These are phyloP conservation scores for Biscogniauxia mediterranea DNA, from an alignment of 2,329 filamentous ascomycete genomes.

Conservation along the genomic window DNA sequence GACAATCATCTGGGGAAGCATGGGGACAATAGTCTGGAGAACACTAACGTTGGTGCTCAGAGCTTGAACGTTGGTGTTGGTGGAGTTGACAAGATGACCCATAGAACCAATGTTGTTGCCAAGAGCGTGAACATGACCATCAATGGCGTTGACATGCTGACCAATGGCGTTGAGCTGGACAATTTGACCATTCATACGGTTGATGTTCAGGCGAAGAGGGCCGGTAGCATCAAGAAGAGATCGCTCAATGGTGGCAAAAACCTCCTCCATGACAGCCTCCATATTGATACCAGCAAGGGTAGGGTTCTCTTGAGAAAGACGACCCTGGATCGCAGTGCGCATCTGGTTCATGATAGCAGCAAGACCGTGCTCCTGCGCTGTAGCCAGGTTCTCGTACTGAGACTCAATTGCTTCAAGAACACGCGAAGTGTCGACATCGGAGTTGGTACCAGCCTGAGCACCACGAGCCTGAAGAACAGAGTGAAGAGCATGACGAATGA, in stretches of 20 bases:
- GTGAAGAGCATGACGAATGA: slow-evolving; percentile 29
- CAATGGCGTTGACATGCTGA: slow-evolving; percentile 26
- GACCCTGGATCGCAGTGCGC: slow-evolving; percentile 30
- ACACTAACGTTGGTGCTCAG: slow-evolving; percentile 15
- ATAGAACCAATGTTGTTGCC: slow-evolving; percentile 28
- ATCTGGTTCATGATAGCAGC: slow-evolving; percentile 3
- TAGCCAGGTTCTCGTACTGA: slow-evolving; percentile 12
- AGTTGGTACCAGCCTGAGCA: slow-evolving; percentile 37
- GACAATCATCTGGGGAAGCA: slow-evolving; percentile 26
- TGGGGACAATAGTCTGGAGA: slow-evolving; percentile 27
- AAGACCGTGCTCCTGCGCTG: neutral
- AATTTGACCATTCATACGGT: neutral
- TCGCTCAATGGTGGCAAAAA: slow-evolving; percentile 25
- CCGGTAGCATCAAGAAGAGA: slow-evolving; percentile 17
- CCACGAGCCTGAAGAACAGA: slow-evolving; percentile 40
- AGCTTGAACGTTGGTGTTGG: slow-evolving; percentile 24
- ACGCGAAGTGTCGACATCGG: slow-evolving; percentile 18
- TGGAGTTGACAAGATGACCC: slow-evolving; percentile 24
- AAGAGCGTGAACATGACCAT: slow-evolving; percentile 25
- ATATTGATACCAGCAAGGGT: slow-evolving; percentile 18
- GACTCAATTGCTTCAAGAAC: no score
- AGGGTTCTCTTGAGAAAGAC: slow-evolving; percentile 36
- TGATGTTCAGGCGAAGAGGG: slow-evolving; percentile 14
- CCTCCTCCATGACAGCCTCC: slow-evolving; percentile 20
- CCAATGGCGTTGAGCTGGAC: slow-evolving; percentile 26